Base-by-base conservation (phyloP, 192 early-diverging fungal genomes). In the Coemansia sp. region DNA sequence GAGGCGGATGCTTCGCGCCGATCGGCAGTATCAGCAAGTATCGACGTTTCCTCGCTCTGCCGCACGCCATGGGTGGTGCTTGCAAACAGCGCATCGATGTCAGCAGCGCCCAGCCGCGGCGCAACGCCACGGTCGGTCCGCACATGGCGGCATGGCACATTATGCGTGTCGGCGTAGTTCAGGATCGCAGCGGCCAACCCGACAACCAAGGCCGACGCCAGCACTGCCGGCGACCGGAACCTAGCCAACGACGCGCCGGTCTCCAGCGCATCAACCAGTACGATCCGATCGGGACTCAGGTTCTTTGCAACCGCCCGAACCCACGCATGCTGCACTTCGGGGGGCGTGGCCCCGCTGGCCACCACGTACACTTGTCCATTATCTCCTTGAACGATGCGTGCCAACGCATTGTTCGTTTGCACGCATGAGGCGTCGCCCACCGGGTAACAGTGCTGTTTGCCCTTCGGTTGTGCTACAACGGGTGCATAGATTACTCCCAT, bases 301-400 rank as follows among this genome's bases (percentile, higher is more conserved):
- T 49, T 60, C 20, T 16, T 59, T 0, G 44, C 57, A 7, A 83
- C 59, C 1, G 75, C 63, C 2, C 59, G 64, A 20, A 71, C 62
- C 80, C 80, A 83, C 15, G 71, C 75, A 63, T 71, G 68, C 63
- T 83, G 80, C 71, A 77, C 63, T 62, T 73, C 71, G 12, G 52
- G 21, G 2, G 80, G 66, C 58, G 66, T 35, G 4, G 16, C 26
- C 10, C 35, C 21, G 59, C 56, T 59, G n/a, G 63, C 80, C 57
- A 64, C 36, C 24, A 77, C 69, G 16, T 63, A 61, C 38, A 69
- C 52, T 5, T 6, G 21, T 21, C 49, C 64, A 34, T 63, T 53
- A 10, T 18, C n/a, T 10, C 21, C 26, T 36, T 60, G 58, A 14
- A 77, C 26, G 14, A 83, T 64, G 11, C 71, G 71, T 11, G 68